Evolutionary conservation across 2,329 filamentous ascomycete species (phyloP), one percentile per base, ranked within the genome.

Genomic region (Apiospora hydei): DNA sequence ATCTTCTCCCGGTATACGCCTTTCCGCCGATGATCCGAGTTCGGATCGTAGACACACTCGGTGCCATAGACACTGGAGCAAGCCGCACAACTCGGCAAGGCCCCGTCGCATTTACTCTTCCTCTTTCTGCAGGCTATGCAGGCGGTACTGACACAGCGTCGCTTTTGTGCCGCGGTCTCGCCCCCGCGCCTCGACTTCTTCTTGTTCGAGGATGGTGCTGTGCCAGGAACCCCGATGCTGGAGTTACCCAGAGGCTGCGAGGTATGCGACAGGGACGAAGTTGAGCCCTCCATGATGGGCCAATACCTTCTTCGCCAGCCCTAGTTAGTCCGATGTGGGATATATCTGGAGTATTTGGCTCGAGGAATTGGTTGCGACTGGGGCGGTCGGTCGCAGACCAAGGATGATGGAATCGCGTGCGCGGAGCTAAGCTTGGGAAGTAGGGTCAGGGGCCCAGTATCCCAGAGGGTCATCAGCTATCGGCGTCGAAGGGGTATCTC

Each of bases 1-100:
- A 93, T 90, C 82, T 98, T 96, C 83, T 98, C 95, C 79, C 96
- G 95, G 82, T 98, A 98, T 68, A 98, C 96, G 73, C 96, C 96
- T 82, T 98, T 98, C 69, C 96, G 92, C 69, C 96, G 93, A 81
- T 98, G 95, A 81, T 99, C 96, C 72, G 95, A 98, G 80, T 95
- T 97, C 4, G 95, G 96, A 80, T 98, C 96, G 86, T 98, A 98
- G 75, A 98, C 88, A 81, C 96, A 98, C 84, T 93, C 91, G 73
- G 94, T 96, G 73, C 91, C 90, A 80, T 99, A 98, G 71, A 98
- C 96, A 77, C 95, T 97, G 74, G 94, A 91, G 83, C 96, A 99
- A n/a, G 96, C 96, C 10, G 96, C 96, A 81, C 96, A 98, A 77
- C 94, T 95, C 7, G 96, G 96, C 6, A 93, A 87, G 71, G 95